Evolutionary conservation across 495 filamentous ascomycete species (phyloP).

Genomic region (Elaphomyces granulatus): DNA sequence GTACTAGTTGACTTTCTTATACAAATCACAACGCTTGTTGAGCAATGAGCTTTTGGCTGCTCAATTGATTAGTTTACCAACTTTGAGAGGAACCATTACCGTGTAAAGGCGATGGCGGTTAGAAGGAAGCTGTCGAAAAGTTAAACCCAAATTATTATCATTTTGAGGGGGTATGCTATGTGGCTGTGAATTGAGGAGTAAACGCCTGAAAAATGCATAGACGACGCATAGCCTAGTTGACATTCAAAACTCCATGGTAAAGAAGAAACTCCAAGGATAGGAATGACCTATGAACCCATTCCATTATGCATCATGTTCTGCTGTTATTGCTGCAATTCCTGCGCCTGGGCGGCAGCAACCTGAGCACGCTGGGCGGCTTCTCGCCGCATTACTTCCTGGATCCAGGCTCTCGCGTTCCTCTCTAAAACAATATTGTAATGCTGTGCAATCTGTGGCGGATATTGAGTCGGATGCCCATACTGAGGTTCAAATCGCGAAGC

Average conservation of each 20-base stretch:
- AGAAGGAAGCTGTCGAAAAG: too few species aligned
- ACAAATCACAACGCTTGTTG: too few species aligned
- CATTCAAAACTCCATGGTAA: neutral
- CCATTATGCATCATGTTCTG: slow-evolving; percentile 36
- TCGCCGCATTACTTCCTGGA: slow-evolving; percentile 33
- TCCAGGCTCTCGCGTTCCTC: slow-evolving; percentile 27
- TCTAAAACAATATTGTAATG: slow-evolving; percentile 25
- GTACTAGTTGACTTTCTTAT: too few species aligned
- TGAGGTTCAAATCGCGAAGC: slow-evolving; percentile 23
- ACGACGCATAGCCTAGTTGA: too few species aligned
- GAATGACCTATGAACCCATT: slow-evolving; percentile 21
- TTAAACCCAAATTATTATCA: too few species aligned
- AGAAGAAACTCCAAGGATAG: neutral
- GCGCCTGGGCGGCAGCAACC: slow-evolving; percentile 22
- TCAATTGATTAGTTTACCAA: too few species aligned
- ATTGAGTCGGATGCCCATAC: slow-evolving; percentile 29
- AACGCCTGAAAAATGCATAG: too few species aligned
- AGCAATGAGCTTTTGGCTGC: too few species aligned
- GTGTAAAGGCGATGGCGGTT: too few species aligned
- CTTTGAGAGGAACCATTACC: too few species aligned
- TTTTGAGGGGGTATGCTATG: too few species aligned
- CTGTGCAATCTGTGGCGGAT: slow-evolving; percentile 27
- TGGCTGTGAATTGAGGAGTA: too few species aligned
- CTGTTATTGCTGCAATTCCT: slow-evolving; percentile 25
- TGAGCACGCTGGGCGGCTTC: slow-evolving; percentile 26